Base-by-base conservation (phyloP, 1,139 yeast species). In the Saccharomyces uvarum region DNA sequence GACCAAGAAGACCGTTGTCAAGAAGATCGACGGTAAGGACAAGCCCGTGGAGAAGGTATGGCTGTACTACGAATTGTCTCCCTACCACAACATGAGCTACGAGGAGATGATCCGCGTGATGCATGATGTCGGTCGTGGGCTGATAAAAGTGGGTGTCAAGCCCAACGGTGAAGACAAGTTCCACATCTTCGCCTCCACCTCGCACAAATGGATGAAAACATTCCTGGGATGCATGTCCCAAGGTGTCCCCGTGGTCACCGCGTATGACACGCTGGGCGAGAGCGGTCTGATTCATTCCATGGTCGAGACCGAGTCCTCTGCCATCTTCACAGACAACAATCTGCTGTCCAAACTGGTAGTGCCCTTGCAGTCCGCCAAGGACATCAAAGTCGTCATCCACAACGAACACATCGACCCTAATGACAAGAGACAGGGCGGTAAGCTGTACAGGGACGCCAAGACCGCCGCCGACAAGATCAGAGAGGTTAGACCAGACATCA, bases 231-330 rank as follows among this genome's bases (percentile, higher is more conserved):
- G 88, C 53, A 80, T 82, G 64, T 75, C 89, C 56, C 96, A 90
- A 72, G 74, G 81, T 53, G 83, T 95, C 58, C 88, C 98, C 26
- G 80, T 88, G 58, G 99, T 90, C 49, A 95, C 99, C 29, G 98
- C 99, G 44, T 93, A 93, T 72, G 99, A 93, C 71, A 91, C 99
- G 44, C 78, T 93, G 61, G 99, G 99, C 57, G 96, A 90, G 71
- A 80, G 81, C 47, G 99, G 99, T 41, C 79, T 93, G 68, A 86
- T 86, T 57, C 96, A 88, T 71, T 89, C 97, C 5, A 77, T 93
- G 68, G 77, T 79, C 48, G 88, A 91, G 74, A 88, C 98, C 5
- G 88, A 78, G 51, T 82, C 96, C 26, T 77, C 72, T 53, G 96
- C 84, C 14, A 76, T 95, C 55, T 89, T 87, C 72, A 86, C 95